These are phyloP conservation scores for Diplodia mutila DNA, from an alignment of 2,329 filamentous ascomycete species.

Conservation along the genomic window DNA sequence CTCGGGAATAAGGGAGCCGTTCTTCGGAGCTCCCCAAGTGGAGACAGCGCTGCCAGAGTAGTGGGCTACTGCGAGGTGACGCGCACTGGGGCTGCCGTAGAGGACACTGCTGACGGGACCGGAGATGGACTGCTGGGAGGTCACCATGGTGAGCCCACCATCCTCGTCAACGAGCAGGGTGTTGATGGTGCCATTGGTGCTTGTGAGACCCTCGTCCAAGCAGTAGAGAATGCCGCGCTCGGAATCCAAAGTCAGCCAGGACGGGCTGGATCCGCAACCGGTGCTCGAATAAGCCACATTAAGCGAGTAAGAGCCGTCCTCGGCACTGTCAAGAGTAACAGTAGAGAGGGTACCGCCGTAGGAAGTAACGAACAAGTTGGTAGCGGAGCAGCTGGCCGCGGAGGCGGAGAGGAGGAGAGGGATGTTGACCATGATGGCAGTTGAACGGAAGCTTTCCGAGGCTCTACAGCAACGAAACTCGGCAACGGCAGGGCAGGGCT, in stretches of 20 bases:
- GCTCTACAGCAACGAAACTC: background rate
- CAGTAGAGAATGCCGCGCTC: slow-evolving; percentile 60
- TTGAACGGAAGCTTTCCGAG: background rate
- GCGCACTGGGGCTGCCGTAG: slow-evolving; percentile 44
- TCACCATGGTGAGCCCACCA: slow-evolving; percentile 44
- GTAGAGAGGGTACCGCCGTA: slow-evolving; percentile 52
- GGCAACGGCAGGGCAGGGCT: background rate
- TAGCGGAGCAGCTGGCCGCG: background rate
- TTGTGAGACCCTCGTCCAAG: slow-evolving; percentile 59
- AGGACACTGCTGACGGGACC: slow-evolving; percentile 48
- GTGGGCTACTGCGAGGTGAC: slow-evolving; percentile 47
- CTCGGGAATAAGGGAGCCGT: slow-evolving; percentile 29
- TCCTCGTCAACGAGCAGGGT: slow-evolving; percentile 36
- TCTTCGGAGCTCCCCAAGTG: slow-evolving; percentile 34
- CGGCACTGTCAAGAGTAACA: slow-evolving; percentile 37
- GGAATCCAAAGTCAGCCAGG: slow-evolving; percentile 64
- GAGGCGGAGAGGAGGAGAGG: slow-evolving; percentile 12
- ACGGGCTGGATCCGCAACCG: slow-evolving; percentile 52
- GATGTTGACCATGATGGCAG: slow-evolving; percentile 18
- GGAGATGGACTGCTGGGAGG: slow-evolving; percentile 39
- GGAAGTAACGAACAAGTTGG: slow-evolving; percentile 49
- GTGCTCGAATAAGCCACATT: slow-evolving; percentile 36
- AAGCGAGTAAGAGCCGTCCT: slow-evolving; percentile 49
- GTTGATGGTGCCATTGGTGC: slow-evolving; percentile 54
- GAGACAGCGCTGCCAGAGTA: slow-evolving; percentile 46